A percentile compares a stretch with the other conserved stretches of the same genome.
Conservation (phyloP, 1,284 basidiomycete genomes). For the Cutaneotrichosporon sp. region DNA sequence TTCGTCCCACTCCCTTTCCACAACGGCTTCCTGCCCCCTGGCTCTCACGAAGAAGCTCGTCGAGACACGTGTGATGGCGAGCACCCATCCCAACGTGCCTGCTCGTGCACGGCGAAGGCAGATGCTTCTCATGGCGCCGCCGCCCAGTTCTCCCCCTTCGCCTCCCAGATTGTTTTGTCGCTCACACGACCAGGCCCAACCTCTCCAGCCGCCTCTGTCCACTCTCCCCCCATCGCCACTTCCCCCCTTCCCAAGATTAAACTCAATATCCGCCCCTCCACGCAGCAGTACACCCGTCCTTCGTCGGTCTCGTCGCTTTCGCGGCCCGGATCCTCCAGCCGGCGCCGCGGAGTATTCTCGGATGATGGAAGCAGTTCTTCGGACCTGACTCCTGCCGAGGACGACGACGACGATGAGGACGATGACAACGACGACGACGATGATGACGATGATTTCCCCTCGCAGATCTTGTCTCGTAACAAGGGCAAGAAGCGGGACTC, state of each 20-base stretch:
- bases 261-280: conserved; percentile 20
- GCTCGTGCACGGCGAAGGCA: background rate
- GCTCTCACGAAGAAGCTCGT: background rate
- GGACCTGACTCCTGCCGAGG: conserved; percentile 28
- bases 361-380: conserved; percentile 28
- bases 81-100: conserved; percentile 4
- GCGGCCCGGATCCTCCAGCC: conserved; percentile 12
- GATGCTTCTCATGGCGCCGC: conserved; percentile 6
- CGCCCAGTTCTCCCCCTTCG: background rate
- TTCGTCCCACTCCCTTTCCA: background rate
- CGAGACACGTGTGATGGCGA: background rate
- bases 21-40: background rate
- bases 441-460: conserved; percentile 12
- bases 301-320: conserved; percentile 15
- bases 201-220: conserved; percentile 23
- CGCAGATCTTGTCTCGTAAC: conserved; percentile 3
- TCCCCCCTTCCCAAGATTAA: conserved; percentile 27
- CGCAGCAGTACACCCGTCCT: conserved; percentile 12
- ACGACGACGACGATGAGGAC: conserved; percentile 24
- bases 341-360: conserved; percentile 16
- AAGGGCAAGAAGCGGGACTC: conserved; percentile 23
- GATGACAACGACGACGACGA: conserved; percentile 23
- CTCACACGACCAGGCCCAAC: conserved; percentile 32
- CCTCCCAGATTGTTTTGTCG: conserved; percentile 3
- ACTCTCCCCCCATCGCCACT: conserved; percentile 18